Base-by-base conservation (phyloP, 1,284 basidiomycete genomes). In the Leccinum proximum region DNA sequence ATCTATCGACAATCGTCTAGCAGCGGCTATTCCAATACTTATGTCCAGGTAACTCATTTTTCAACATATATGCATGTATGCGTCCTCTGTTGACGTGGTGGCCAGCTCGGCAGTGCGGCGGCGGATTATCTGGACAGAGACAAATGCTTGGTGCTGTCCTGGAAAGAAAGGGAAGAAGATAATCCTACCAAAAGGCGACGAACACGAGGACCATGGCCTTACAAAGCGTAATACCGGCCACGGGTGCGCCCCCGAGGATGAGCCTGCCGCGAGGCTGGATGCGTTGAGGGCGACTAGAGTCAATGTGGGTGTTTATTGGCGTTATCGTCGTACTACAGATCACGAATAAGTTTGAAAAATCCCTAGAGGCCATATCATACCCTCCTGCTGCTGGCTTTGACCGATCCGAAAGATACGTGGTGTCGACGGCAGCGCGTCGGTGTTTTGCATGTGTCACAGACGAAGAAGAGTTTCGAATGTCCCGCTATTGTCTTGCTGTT, bases 1-100 rank as follows among this genome's bases (percentile, higher is more conserved):
- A 79, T 65, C 65, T 70, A 72, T 67, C 56, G 80, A 77, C 50
- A 85, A 67, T 69, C 76, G 75, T 68, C 70, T 50, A 45, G 76
- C 76, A 63, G 81, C 78, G 74, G 74, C 1, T 78, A 67, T 45
- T 70, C 66, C 2, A 74, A 74, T 16, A 59, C 68, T 0, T 77
- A 76, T 30, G 67, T 77, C 54, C 64, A 76, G 67, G 76, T 75
- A 63, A 57, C 2, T 37, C 1, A 1, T 30, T 2, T 58, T n/a
- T 53, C 22, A 53, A 53, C 13, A 50, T 50, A 22, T 22, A 45
- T 58, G 48, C 8, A 22, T 56, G 13, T 14, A 10, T 6, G 11
- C 53, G n/a, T 58, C 6, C 10, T 26, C 11, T 2, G 22, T 58
- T 73, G 40, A 72, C 61, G 30, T 16, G 13, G 45, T 26, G 16